Base-by-base conservation (phyloP, 495 filamentous ascomycete species). In the Penicillium bovifimosum region DNA sequence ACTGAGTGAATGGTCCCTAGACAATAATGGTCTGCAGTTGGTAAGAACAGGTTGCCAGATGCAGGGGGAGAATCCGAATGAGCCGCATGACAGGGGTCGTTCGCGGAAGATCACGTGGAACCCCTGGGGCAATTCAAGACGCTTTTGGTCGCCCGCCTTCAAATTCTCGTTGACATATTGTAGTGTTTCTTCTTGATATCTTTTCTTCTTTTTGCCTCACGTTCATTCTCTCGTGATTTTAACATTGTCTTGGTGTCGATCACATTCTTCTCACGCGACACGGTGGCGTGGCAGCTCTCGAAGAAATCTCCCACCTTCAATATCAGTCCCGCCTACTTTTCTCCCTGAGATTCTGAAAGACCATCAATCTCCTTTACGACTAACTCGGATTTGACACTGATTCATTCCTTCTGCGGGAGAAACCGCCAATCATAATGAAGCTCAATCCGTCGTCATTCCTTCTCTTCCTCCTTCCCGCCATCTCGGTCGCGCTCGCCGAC, bases 401-500 rank as follows among this genome's bases (percentile, higher is more conserved):
- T 44, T 50, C 60, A 41, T 40, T 60, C 49, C 11, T 63, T 61
- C 29, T 27, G 48, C 57, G 49, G 44, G 41, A 34, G 14, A 26
- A 0, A 20, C 53, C 53, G 51, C 48, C 17, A 13, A 28, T 34
- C 53, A 67, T 32, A 7, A 72, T 72, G 69, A 74, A 67, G 56
- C 34, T 74, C 36, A 59, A 59, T 55, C 24, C 61, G 4, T 66
- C 64, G 26, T 50, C 60, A 14, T 49, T 72, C 49, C 26, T 72
- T 28, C 66, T 74, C 35, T 52, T 71, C 33, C 66, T 72, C 33
- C 64, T 72, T 53, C 69, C 69, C 40, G 66, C 69, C 35, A 58
- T 74, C 28, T 58, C 71, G 20, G 58, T 63, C 34, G 67, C 61
- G 7, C 44, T 66, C 20, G 46, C 64, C 18, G 56, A 60, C 49